Percentiles rank a stretch among this genome's conserved stretches.
Evolutionary conservation across 305 asterid species (phyloP).

Genomic region (Rubia occidens): DNA sequence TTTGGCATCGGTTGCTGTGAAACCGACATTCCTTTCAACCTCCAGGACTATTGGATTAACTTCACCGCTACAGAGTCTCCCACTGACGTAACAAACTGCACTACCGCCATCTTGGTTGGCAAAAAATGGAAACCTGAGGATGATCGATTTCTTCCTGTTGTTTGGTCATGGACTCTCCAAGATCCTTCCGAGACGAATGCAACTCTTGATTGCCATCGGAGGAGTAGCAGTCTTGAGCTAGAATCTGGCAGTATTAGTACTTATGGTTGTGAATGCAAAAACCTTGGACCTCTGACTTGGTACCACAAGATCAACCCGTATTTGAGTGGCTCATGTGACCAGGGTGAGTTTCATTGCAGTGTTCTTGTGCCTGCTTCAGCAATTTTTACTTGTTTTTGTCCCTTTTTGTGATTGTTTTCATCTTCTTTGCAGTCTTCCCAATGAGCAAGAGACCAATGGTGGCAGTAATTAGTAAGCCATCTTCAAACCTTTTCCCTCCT

Average conservation of each 20-base stretch:
- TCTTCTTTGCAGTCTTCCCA: not conserved
- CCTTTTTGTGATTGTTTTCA: not conserved
- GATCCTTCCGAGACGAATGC: not conserved
- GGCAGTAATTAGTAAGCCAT: not conserved
- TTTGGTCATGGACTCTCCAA: constrained; percentile 5
- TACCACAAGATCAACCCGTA: not conserved
- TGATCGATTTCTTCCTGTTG: not conserved
- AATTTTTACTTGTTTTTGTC: not conserved
- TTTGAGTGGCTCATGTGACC: not conserved
- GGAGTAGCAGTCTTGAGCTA: not conserved
- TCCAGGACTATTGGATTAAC: constrained; percentile 5
- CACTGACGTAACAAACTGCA: not conserved
- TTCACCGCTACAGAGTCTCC: not conserved
- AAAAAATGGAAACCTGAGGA: not conserved
- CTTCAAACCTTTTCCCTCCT: not conserved
- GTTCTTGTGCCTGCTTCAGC: not conserved
- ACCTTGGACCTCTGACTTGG: constrained; percentile 1
- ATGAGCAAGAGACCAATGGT: not conserved
- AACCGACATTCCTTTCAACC: constrained; percentile 15
- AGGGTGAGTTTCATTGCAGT: not conserved
- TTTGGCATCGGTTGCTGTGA: constrained; percentile 24
- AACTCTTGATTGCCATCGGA: not conserved
- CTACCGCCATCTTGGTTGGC: not conserved
- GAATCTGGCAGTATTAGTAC: not conserved
- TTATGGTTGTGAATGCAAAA: not conserved